These are phyloP conservation scores for Takashimella tepidaria DNA, from an alignment of 1,284 basidiomycete species.

Conservation along the genomic window DNA sequence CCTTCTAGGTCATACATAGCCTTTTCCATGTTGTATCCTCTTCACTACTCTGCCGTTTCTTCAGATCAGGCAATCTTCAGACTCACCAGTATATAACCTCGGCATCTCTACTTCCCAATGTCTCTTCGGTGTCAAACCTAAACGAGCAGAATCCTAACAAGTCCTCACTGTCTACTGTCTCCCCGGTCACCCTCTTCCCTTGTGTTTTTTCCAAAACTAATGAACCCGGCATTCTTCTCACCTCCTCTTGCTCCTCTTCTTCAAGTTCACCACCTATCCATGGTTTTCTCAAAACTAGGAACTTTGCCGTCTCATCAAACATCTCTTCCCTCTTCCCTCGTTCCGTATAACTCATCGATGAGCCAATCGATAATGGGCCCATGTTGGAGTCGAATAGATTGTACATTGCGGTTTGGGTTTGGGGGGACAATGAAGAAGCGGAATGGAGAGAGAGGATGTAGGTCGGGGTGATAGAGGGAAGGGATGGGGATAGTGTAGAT, in stretches of 20 bases:
- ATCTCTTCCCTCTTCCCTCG: constrained; percentile 37
- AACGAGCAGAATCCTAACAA: constrained; percentile 41
- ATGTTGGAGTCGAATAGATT: constrained; percentile 36
- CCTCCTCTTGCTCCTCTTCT: too few relatives aligned
- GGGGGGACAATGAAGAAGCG: constrained; percentile 10
- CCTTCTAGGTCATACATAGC: too few relatives aligned
- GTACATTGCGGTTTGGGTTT: constrained; percentile 23
- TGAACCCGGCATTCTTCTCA: constrained; percentile 13
- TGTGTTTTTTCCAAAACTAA: constrained; percentile 12
- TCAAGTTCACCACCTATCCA: neutral
- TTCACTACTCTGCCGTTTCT: constrained; percentile 3
- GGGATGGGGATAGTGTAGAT: constrained; percentile 10
- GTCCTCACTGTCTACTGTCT: too few relatives aligned
- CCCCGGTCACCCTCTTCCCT: constrained; percentile 8
- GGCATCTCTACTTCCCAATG: constrained; percentile 27
- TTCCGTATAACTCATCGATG: constrained; percentile 26
- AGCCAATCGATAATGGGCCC: constrained; percentile 20
- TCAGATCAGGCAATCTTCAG: neutral
- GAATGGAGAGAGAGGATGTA: constrained; percentile 9
- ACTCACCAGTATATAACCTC: constrained; percentile 43
- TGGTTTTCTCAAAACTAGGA: constrained; percentile 16
- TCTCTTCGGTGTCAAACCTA: constrained; percentile 47
- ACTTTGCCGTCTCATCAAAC: constrained; percentile 37
- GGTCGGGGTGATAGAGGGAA: constrained; percentile 1
- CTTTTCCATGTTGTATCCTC: too few relatives aligned